A percentile compares a stretch with the other conserved stretches of the same genome.
Conservation (phyloP, 768 basidiomycete genomes). For the Leccinellum albellum region DNA sequence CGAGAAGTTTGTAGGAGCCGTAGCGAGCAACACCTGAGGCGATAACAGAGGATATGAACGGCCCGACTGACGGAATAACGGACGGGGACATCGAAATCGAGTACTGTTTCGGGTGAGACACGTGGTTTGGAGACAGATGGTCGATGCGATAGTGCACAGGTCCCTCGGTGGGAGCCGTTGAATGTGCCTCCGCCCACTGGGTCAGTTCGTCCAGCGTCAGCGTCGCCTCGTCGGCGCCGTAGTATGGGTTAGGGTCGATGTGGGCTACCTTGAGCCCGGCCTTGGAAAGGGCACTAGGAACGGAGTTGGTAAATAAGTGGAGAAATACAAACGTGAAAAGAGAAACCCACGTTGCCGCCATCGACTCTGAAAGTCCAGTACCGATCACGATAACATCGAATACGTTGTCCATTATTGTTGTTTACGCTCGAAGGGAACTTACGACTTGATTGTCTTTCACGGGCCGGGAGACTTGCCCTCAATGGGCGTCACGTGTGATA, state of each 20-base stretch:
- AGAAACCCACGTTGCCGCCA: conserved; percentile 76
- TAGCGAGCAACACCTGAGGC: conserved; percentile 85
- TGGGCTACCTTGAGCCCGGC: conserved; percentile 87
- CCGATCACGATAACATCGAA: conserved; percentile 72
- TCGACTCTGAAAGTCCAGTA: conserved; percentile 82
- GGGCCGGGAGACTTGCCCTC: conserved; percentile 21
- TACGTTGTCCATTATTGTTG: conserved; percentile 36
- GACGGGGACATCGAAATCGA: conserved; percentile 82
- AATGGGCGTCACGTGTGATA: conserved; percentile 23
- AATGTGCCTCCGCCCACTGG: conserved; percentile 54
- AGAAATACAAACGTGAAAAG: not conserved
- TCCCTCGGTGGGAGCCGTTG: conserved; percentile 13
- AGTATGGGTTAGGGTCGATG: conserved; percentile 79
- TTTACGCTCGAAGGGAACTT: not conserved
- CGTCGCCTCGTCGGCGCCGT: conserved; percentile 80
- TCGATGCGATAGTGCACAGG: conserved; percentile 28
- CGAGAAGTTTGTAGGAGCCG: conserved; percentile 84
- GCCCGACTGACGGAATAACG: conserved; percentile 74
- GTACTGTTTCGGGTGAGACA: conserved; percentile 68
- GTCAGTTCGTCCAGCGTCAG: conserved; percentile 78
- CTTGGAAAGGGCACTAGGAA: conserved; percentile 77
- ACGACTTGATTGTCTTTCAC: not conserved
- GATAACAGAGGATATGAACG: conserved; percentile 74
- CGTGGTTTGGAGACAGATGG: conserved; percentile 39
- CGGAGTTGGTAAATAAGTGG: not conserved